Evolutionary conservation across 1,284 basidiomycete genomes (phyloP).

Genomic region (Dichomitus squalens): DNA sequence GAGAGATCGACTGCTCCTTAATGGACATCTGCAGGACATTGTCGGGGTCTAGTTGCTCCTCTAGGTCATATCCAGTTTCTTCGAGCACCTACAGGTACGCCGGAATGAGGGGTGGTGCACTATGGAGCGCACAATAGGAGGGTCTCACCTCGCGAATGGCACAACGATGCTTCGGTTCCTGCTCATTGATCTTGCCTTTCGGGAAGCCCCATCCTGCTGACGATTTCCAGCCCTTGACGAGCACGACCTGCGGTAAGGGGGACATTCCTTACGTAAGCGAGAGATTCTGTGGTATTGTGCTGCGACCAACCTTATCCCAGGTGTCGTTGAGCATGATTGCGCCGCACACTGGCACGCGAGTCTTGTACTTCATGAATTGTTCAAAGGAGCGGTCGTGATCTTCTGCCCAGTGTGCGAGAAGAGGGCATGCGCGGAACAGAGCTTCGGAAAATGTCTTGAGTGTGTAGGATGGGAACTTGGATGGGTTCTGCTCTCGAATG

Average conservation of each 20-base stretch:
- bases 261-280: constrained; percentile 20
- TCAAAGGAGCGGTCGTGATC: constrained; percentile 83
- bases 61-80: constrained; percentile 40
- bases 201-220: constrained; percentile 98
- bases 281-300: neutral
- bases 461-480: constrained; percentile 80
- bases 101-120: too few species aligned
- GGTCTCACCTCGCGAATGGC: constrained; percentile 84
- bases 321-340: constrained; percentile 92
- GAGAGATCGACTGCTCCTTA: constrained; percentile 86
- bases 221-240: constrained; percentile 98
- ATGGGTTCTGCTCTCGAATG: constrained; percentile 86
- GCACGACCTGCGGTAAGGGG: constrained; percentile 64
- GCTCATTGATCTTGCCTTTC: constrained; percentile 98
- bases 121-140: neutral
- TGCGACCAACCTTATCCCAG: constrained; percentile 82
- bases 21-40: constrained; percentile 88
- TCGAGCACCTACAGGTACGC: too few species aligned
- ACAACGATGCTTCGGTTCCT: constrained; percentile 82
- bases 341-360: constrained; percentile 97
- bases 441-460: constrained; percentile 96
- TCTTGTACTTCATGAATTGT: constrained; percentile 94
- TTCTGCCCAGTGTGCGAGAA: constrained; percentile 78
- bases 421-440: constrained; percentile 83
- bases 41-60: constrained; percentile 64